Base-by-base conservation (phyloP, 768 basidiomycete genomes). In the Hygrocybe punicea region DNA sequence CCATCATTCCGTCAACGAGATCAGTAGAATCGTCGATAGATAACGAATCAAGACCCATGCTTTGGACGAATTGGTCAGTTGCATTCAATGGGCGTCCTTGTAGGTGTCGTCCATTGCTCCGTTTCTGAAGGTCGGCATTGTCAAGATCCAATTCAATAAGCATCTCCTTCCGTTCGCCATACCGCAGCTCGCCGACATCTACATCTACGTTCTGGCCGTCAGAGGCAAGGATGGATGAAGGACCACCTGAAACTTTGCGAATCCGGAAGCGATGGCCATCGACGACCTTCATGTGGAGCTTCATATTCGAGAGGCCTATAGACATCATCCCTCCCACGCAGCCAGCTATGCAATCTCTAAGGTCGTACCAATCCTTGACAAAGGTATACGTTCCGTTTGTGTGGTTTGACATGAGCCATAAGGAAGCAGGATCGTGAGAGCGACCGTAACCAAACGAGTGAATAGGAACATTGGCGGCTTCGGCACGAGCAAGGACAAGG, bases 371-470 rank as follows among this genome's bases (percentile, higher is more conserved):
- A 68, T 97, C 96, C 73, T 91, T 91, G 59, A 98, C 93, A 65
- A 97, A 99, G 4, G 95, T 98, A 75, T 98, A 98, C 25, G 94
- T 97, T 23, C 97, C 97, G 61, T 85, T 85, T 2, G 97, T 98
- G 70, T 98, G 94, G 71, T 98, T 98, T 9, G 95, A 98, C 82
- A 99, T 95, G 46, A 98, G 85, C 97, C 97, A 98, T 34, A 99
- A 82, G 6, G 94, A 96, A 13, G 93, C 93, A 16, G 97, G 97
- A 70, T 98, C 97, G 68, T 98, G 97, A 14, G 93, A 91, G 58
- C 92, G 90, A 24, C 95, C 96, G 66, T 96, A 99, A 51, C 97
- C 97, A 62, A 99, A 89, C 3, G 95, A 90, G 70, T 99, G 96
- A 55, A 99, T 97, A 4, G 97, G 95, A 23, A 97, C 85, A 69